A percentile compares a stretch with the other conserved stretches of the same genome.
phyloP scores from a whole-genome alignment of 163 green algal species.

The Chlamydomonas reinhardtii region DNA sequence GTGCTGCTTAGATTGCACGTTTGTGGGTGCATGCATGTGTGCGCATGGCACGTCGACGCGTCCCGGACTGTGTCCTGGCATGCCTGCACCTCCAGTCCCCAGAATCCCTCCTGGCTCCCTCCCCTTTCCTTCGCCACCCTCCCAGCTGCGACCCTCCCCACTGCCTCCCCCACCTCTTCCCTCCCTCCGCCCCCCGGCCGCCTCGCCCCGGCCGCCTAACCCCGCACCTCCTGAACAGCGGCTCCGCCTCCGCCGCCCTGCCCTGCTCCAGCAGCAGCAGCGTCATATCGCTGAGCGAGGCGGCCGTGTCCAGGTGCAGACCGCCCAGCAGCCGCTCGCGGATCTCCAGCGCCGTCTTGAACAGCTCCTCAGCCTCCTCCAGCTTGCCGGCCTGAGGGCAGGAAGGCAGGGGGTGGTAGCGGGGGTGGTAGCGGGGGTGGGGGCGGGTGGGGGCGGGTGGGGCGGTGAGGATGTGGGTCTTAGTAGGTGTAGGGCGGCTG shows the following conservation, averaged over 20 bases:
- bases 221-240: constrained; percentile 40
- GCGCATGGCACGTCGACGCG: neutral
- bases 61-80: no score
- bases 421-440: no score
- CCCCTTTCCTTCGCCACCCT: no score
- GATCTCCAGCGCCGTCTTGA: constrained; percentile 35
- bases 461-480: no score
- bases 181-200: neutral
- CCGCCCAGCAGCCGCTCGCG: constrained; percentile 24
- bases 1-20: no score
- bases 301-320: constrained; percentile 33
- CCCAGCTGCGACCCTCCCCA: neutral
- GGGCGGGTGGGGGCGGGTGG: neutral
- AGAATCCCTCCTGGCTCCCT: no score
- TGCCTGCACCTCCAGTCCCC: no score
- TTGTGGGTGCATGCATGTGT: no score
- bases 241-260: constrained; percentile 33
- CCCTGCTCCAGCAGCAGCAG: constrained; percentile 20
- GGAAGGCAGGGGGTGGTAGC: neutral
- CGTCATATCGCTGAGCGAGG: constrained; percentile 25
- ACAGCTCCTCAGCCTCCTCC: constrained; percentile 41
- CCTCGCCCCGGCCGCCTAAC: neutral
- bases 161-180: neutral
- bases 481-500: no score
- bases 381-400: constrained; percentile 13